phyloP scores from a whole-genome alignment of 768 basidiomycete species.

The Scleroderma bovista region DNA sequence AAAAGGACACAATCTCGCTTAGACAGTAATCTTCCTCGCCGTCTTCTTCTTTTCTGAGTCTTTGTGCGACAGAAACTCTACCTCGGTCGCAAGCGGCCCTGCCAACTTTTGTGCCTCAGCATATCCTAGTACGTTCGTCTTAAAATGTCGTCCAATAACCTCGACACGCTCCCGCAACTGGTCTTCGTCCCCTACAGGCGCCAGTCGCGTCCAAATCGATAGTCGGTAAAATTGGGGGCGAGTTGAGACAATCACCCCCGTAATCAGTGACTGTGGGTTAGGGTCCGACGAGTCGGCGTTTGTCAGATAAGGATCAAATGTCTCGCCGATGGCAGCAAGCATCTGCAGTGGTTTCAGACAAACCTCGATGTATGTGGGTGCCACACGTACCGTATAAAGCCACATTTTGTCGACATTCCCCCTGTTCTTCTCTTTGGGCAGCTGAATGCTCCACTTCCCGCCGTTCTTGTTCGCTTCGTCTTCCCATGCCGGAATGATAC shows the following conservation, averaged over 20 bases:
- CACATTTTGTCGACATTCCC: constrained; percentile 88
- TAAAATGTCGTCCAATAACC: constrained; percentile 85
- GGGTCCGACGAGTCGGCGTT: constrained; percentile 36
- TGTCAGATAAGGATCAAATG: constrained; percentile 85
- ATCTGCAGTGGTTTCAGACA: constrained; percentile 56
- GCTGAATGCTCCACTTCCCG: constrained; percentile 98
- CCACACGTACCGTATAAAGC: constrained; percentile 82
- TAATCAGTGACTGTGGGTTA: constrained; percentile 61
- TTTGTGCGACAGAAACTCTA: constrained; percentile 92
- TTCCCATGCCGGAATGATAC: constrained; percentile 97
- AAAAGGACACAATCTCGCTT: constrained; percentile 17
- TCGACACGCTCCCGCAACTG: constrained; percentile 78
- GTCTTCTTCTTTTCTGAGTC: constrained; percentile 92
- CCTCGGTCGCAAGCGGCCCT: constrained; percentile 89
- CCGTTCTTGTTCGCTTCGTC: constrained; percentile 95
- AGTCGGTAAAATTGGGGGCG: constrained; percentile 94
- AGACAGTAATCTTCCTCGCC: constrained; percentile 74
- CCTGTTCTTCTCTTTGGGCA: constrained; percentile 93
- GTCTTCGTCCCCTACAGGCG: constrained; percentile 56
- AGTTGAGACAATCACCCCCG: constrained; percentile 92
- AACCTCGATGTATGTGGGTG: constrained; percentile 1
- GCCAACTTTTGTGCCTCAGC: constrained; percentile 64
- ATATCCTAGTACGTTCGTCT: constrained; percentile 83
- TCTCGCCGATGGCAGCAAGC: constrained; percentile 99
- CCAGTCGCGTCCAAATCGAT: constrained; percentile 94